Conservation (phyloP, 2,329 filamentous ascomycete genomes). For the Aspergillus pseudonomiae region DNA sequence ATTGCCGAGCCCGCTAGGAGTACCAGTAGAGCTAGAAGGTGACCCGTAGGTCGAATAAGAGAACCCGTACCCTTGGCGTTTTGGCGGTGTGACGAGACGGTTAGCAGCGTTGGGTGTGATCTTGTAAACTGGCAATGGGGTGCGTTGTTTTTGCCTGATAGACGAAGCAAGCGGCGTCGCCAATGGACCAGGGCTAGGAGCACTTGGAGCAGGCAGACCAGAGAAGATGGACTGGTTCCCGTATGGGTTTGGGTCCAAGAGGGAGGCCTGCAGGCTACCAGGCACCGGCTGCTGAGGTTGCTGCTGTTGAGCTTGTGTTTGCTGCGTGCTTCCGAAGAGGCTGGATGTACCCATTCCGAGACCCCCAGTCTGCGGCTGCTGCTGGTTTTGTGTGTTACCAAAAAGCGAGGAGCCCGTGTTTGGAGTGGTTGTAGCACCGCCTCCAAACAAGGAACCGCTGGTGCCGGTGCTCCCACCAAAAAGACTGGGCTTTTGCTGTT, state of each 20-base stretch:
- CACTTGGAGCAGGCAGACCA: conserved; percentile 64
- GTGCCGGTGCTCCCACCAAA: conserved; percentile 52
- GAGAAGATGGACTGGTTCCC: conserved; percentile 86
- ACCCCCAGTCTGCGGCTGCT: conserved; percentile 38
- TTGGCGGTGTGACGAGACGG: conserved; percentile 80
- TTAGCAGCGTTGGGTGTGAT: conserved; percentile 79
- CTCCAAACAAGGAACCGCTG: conserved; percentile 53
- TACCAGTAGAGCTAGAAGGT: conserved; percentile 70
- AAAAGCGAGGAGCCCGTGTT: conserved; percentile 59
- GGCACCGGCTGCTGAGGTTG: conserved; percentile 49
- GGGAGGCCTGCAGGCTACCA: conserved; percentile 69
- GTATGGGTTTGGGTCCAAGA: conserved; percentile 84
- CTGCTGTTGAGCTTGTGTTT: conserved; percentile 56
- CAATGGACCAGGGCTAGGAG: conserved; percentile 79
- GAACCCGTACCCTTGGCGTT: conserved; percentile 81
- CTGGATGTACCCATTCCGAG: conserved; percentile 39
- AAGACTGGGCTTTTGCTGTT: conserved; percentile 59
- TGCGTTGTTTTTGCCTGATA: conserved; percentile 75
- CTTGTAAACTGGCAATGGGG: conserved; percentile 83
- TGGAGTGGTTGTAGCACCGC: conserved; percentile 28
- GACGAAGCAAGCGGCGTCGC: conserved; percentile 82
- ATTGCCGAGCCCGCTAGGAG: conserved; percentile 67
- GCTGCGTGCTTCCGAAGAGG: conserved; percentile 58
- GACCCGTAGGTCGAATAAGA: conserved; percentile 91
- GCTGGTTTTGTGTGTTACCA: conserved; percentile 48